Evolutionary conservation across 352 stramenopile species (phyloP).

Genomic region (Chrysophaeum taylorii): DNA sequence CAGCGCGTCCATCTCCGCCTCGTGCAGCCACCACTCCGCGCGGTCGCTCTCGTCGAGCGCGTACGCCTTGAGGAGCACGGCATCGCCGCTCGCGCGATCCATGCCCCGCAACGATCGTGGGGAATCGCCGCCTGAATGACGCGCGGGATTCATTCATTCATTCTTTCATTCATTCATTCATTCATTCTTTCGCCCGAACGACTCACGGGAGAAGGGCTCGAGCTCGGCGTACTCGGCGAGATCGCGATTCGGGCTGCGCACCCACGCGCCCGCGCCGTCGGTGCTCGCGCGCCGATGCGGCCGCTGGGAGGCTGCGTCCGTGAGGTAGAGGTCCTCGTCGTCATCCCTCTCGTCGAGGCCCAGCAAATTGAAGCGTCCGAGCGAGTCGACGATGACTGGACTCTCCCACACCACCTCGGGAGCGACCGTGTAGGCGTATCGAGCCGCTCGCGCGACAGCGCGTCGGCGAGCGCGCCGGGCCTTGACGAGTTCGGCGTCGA

Average conservation of each 20-base stretch:
- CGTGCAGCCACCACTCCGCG: background rate
- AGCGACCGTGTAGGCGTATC: background rate
- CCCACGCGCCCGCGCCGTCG: background rate
- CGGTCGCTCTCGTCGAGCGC: background rate
- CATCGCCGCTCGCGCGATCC: background rate
- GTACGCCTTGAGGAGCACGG: background rate
- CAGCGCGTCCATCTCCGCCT: background rate
- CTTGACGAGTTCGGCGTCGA: background rate
- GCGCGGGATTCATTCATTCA: too few species aligned
- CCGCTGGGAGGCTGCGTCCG: too few species aligned
- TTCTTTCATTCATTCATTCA: too few species aligned
- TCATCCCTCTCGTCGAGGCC: background rate
- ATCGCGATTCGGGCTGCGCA: background rate
- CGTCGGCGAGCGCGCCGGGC: background rate
- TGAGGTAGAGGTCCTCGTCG: background rate
- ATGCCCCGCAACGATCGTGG: too few species aligned
- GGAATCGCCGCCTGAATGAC: too few species aligned
- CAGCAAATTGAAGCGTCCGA: background rate
- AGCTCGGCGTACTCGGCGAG: background rate
- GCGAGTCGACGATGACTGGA: constrained; percentile 1
- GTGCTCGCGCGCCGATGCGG: background rate
- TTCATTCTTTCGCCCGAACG: background rate
- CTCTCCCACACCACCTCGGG: background rate
- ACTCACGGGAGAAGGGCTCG: background rate
- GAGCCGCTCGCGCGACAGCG: background rate